Percentiles rank a stretch among this genome's conserved stretches.
Conservation (phyloP, 2,329 filamentous ascomycete species). For the Phialocephala subalpina region DNA sequence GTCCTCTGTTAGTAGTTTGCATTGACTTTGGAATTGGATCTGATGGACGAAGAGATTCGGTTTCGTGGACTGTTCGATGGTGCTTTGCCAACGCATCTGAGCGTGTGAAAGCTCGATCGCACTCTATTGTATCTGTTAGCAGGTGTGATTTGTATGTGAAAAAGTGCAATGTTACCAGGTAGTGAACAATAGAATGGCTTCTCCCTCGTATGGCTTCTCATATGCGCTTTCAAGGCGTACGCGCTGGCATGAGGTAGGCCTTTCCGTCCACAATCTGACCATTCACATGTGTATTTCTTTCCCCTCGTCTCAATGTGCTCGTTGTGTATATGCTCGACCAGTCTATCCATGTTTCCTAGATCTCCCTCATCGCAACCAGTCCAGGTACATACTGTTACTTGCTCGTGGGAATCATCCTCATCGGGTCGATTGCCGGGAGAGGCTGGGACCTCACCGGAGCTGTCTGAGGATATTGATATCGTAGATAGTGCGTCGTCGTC, state of each 20-base stretch:
- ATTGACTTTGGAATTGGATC: conserved; percentile 77
- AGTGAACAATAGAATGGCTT: conserved; percentile 98
- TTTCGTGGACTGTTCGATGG: conserved; percentile 98
- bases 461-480: conserved; percentile 86
- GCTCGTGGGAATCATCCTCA: conserved; percentile 79
- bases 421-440: conserved; percentile 72
- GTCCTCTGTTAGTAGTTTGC: conserved; percentile 54
- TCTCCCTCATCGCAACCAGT: conserved; percentile 77
- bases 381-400: conserved; percentile 82
- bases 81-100: conserved; percentile 97
- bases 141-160: not conserved
- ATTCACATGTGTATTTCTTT: conserved; percentile 99
- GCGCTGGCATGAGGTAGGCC: conserved; percentile 92
- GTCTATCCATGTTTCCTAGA: conserved; percentile 79
- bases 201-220: conserved; percentile 97
- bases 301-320: conserved; percentile 93
- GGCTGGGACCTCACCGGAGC: conserved; percentile 82
- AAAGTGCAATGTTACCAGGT: conserved; percentile 69
- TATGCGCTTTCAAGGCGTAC: conserved; percentile 95
- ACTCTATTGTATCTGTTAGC: conserved; percentile 67
- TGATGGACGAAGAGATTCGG: conserved; percentile 85
- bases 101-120: conserved; percentile 93
- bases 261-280: conserved; percentile 88
- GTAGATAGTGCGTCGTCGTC: conserved; percentile 62
- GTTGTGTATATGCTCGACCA: conserved; percentile 87